A percentile compares a stretch with the other conserved stretches of the same genome.
Evolutionary conservation across 2,329 filamentous ascomycete genomes (phyloP).

Genomic region (Colletotrichum shisoi): DNA sequence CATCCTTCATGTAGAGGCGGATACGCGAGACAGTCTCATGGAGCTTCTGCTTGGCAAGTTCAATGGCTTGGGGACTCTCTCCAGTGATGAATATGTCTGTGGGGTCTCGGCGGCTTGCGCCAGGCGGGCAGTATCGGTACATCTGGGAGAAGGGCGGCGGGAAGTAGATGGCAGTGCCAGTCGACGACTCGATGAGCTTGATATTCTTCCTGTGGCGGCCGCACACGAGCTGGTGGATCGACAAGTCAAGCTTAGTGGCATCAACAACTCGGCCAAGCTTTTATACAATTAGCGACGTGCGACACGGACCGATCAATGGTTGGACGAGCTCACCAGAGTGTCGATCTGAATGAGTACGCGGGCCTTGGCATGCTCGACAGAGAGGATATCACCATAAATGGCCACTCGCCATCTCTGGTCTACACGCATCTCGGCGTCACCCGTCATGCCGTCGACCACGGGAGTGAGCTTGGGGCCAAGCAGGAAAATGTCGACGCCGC

Average conservation of each 20-base stretch:
- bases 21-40: slow-evolving; percentile 83
- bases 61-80: slow-evolving; percentile 82
- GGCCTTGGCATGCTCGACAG: slow-evolving; percentile 95
- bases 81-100: slow-evolving; percentile 96
- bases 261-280: slow-evolving; percentile 79
- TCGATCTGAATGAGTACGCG: slow-evolving; percentile 97
- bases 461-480: slow-evolving; percentile 87
- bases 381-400: slow-evolving; percentile 95
- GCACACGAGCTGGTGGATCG: slow-evolving; percentile 89
- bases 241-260: slow-evolving; percentile 80
- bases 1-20: slow-evolving; percentile 90
- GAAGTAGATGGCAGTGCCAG: slow-evolving; percentile 97
- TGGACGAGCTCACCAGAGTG: slow-evolving; percentile 70
- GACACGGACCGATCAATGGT: background rate
- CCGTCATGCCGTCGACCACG: slow-evolving; percentile 76
- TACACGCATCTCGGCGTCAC: slow-evolving; percentile 81
- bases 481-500: slow-evolving; percentile 95
- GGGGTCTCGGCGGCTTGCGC: slow-evolving; percentile 81
- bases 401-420: slow-evolving; percentile 91
- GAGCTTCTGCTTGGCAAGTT: slow-evolving; percentile 88
- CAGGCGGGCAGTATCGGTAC: slow-evolving; percentile 86
- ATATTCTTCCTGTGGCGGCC: slow-evolving; percentile 96
- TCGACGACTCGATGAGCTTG: slow-evolving; percentile 94
- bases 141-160: slow-evolving; percentile 91
- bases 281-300: slow-evolving; percentile 32